Evolutionary conservation across 2,329 filamentous ascomycete species (phyloP), one percentile per base, ranked within the genome.

Genomic region (Coleophoma crateriformis): DNA sequence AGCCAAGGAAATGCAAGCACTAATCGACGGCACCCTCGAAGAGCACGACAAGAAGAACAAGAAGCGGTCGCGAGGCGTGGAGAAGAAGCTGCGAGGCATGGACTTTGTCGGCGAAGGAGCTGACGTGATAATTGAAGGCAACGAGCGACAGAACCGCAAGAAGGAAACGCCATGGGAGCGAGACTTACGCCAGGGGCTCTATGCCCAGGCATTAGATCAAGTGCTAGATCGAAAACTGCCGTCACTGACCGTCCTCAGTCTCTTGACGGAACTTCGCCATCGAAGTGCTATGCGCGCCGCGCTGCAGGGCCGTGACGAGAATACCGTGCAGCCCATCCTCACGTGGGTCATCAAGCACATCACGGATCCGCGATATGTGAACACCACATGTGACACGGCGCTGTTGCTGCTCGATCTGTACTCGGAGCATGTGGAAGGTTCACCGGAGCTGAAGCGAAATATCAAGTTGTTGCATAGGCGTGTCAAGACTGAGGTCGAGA

Each of bases 381-480:
- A 78, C 52, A 72, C 96, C 33, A 90, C 88, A 62, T 87, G 90
- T 20, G 92, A 97, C 67, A 82, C 94, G 19, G 85, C 86, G 14
- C 79, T 95, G 61, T 77, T 90, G 51, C 74, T 97, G 34, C 73
- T 97, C 17, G 92, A 99, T 62, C 73, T 97, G 35, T 99, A 97
- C 67, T 84, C 87, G 32, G 85, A 88, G 64, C 87, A 90, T 58
- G 76, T 90, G 20, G 87, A 82, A 2, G 82, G 84, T 45, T 90
- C 86, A 34, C 76, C 80, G 7, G 83, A 88, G 65, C 78, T 97
- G 49, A 84, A 88, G 53, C 75, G 76, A 45, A 76, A 84, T 45
- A 83, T 97, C 61, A 77, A 81, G 58, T 75, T 75, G 45, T 73
- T 96, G 55, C 82, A 87, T 64, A 72, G 77, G 42, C 76, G 84